Evolutionary conservation across 768 basidiomycete species (phyloP), one percentile per base, ranked within the genome.

Genomic region (Antrodiella citrinella): DNA sequence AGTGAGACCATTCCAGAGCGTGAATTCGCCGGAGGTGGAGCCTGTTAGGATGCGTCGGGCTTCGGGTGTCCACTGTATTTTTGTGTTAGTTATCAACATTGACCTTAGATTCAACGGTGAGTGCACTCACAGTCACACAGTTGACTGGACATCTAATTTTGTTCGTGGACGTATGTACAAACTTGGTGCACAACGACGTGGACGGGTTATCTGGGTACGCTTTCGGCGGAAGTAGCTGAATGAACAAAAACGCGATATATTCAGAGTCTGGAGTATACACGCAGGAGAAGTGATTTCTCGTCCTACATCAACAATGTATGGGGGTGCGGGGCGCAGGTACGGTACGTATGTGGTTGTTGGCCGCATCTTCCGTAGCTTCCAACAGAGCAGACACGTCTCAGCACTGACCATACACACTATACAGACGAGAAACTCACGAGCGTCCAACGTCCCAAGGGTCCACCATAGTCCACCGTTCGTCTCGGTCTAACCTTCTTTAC

Each of bases 81-180:
- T n/a, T n/a, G n/a, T n/a, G n/a, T n/a, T n/a, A n/a, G n/a, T n/a
- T n/a, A 40, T 19, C 20, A 52, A 21, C 9, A 24, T 18, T 20
- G 18, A 3, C 1, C 15, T 18, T 47, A 12, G n/a, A n/a, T n/a
- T n/a, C n/a, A n/a, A n/a, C n/a, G n/a, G n/a, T 41, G 35, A 41
- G 50, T 24, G 42, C 21, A 79, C 90, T 57, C 55, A 96, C 94
- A 58, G 83, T 84, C 11, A 97, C 95, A 25, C 92, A 87, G 58
- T 98, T 94, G 42, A 98, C 93, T 0, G 96, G 94, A 72, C 92
- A 96, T 48, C 93, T 78, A 54, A 98, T 91, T 68, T 99, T 99
- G 74, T 99, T 99, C 39, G 93, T 97, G 13, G 94, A 96, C 0
- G 95, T 97, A 65, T 99, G 96, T 9, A 97, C 85, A 58, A 96